Evolutionary conservation across 192 early-diverging fungal genomes (phyloP).

Genomic region (Coemansia sp.): DNA sequence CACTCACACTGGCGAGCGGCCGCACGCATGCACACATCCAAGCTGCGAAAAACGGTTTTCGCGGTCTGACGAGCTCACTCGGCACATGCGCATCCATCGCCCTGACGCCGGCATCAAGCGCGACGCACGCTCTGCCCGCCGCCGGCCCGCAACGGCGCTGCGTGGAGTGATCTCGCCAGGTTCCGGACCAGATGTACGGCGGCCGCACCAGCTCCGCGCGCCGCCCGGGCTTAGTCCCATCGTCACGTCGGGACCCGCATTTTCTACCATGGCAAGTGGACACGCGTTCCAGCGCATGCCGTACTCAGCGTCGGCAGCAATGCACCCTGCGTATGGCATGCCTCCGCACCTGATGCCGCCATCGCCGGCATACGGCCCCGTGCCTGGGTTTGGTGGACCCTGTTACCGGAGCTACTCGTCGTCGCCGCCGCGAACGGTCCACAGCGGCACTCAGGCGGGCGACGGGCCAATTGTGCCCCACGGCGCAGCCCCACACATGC

Average conservation of each 20-base stretch:
- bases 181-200: constrained; percentile 24
- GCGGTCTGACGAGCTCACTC: constrained; percentile 74
- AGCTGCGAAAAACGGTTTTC: constrained; percentile 81
- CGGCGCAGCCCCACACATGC: too few species aligned
- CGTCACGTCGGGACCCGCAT: constrained; percentile 29
- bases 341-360: constrained; percentile 1
- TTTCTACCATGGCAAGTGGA: constrained; percentile 25
- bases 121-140: constrained; percentile 28
- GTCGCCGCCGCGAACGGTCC: constrained; percentile 25
- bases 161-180: constrained; percentile 14
- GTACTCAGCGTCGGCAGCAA: constrained; percentile 34
- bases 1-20: constrained; percentile 85
- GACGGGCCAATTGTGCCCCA: too few species aligned
- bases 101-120: constrained; percentile 42
- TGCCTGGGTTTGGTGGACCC: neutral
- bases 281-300: constrained; percentile 33
- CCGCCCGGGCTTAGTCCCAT: constrained; percentile 49
- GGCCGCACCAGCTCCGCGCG: constrained; percentile 36
- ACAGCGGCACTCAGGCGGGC: neutral
- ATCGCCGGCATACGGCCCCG: neutral
- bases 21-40: constrained; percentile 71
- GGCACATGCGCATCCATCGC: constrained; percentile 62
- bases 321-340: neutral
- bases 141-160: constrained; percentile 18
- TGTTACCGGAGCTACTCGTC: constrained; percentile 31